phyloP scores from a whole-genome alignment of 495 filamentous ascomycete species.

The Penicillium coffeae region DNA sequence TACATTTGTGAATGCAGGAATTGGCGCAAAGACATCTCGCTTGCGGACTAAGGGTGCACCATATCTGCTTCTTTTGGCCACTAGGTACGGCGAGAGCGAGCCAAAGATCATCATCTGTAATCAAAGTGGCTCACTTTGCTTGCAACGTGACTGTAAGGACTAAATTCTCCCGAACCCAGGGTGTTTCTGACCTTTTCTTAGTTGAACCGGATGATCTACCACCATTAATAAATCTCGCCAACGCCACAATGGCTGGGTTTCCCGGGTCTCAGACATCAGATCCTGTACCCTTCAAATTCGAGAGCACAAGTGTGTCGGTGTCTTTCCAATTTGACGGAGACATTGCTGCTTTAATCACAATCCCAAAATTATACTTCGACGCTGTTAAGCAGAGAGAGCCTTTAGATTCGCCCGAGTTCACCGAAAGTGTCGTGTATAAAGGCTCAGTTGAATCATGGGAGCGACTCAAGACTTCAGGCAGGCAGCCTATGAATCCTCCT shows the following conservation, averaged over 20 bases:
- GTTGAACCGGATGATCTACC: constrained; percentile 20
- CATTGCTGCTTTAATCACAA: constrained; percentile 29
- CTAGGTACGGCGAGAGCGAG: constrained; percentile 37
- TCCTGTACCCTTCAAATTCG: constrained; percentile 31
- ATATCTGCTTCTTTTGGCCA: constrained; percentile 40
- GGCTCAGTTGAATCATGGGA: constrained; percentile 34
- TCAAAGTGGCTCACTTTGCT: constrained; percentile 37
- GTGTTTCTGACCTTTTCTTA: constrained; percentile 2
- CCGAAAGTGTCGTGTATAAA: constrained; percentile 34
- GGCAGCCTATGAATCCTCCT: constrained; percentile 34
- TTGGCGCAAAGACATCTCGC: constrained; percentile 37
- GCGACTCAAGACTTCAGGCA: constrained; percentile 27
- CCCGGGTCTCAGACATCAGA: constrained; percentile 23
- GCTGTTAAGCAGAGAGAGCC: constrained; percentile 35
- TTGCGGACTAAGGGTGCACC: constrained; percentile 37
- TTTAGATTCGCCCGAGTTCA: constrained; percentile 30
- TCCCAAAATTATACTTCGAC: constrained; percentile 37
- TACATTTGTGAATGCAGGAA: constrained; percentile 41
- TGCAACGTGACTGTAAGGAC: constrained; percentile 39
- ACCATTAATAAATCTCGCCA: constrained; percentile 15
- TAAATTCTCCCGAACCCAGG: no score
- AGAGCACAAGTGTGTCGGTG: constrained; percentile 25
- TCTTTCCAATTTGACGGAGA: constrained; percentile 33
- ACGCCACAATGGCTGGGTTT: constrained; percentile 12
- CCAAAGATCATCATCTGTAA: constrained; percentile 42